phyloP scores from a whole-genome alignment of 106 monocot genomes.

The Allium fistulosum region DNA sequence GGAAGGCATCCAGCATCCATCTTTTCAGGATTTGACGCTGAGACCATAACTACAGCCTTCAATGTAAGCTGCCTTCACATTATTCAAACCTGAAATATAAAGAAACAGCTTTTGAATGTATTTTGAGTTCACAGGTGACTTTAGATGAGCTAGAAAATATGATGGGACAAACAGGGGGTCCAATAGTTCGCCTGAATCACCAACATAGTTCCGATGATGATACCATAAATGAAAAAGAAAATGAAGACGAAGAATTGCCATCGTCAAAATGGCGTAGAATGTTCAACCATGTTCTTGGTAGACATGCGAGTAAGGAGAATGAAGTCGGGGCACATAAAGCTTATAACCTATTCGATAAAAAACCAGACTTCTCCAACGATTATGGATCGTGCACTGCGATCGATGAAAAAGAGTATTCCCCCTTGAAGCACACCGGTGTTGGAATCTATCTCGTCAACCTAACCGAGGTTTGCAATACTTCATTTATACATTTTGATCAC shows the following conservation, averaged over 20 bases:
- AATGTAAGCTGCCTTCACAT: slow-evolving; percentile 35
- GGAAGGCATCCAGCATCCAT: slow-evolving; percentile 45
- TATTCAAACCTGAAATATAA: background rate
- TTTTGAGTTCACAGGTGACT: background rate
- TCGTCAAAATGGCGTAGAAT: slow-evolving; percentile 11
- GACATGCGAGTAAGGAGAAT: background rate
- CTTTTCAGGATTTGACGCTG: slow-evolving; percentile 54
- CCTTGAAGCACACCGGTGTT: slow-evolving; percentile 47
- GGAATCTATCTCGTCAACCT: slow-evolving; percentile 76
- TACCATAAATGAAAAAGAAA: no score
- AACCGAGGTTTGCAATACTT: slow-evolving; percentile 14
- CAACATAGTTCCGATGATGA: background rate
- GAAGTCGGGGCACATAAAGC: slow-evolving; percentile 30
- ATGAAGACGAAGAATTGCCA: background rate
- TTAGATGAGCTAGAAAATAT: background rate
- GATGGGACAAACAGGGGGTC: background rate
- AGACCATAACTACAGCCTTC: slow-evolving; percentile 44
- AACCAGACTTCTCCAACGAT: slow-evolving; percentile 49
- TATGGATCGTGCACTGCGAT: slow-evolving; percentile 65
- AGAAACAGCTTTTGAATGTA: background rate
- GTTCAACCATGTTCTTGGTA: slow-evolving; percentile 22
- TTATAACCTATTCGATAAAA: slow-evolving; percentile 60
- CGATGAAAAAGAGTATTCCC: slow-evolving; percentile 42
- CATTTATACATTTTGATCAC: background rate
- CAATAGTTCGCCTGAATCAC: background rate